Evolutionary conservation across 2,329 filamentous ascomycete species (phyloP).

Genomic region (Leptographium galeiforme): DNA sequence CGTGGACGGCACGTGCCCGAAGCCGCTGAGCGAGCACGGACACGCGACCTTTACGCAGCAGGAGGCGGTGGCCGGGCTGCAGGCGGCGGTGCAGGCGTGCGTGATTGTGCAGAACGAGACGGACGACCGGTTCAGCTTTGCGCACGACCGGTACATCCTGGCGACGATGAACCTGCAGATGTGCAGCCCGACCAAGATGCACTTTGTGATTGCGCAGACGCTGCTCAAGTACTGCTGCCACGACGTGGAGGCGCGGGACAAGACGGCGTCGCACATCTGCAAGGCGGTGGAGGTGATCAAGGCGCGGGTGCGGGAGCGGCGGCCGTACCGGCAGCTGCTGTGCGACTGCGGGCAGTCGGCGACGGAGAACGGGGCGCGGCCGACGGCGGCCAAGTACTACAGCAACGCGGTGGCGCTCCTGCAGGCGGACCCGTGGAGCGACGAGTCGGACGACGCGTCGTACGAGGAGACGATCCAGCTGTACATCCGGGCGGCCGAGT

Average conservation of each 20-base stretch:
- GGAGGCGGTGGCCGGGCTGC: slow-evolving; percentile 65
- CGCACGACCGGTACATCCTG: slow-evolving; percentile 75
- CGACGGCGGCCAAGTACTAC: slow-evolving; percentile 74
- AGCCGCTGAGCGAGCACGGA: slow-evolving; percentile 16
- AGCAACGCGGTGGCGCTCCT: slow-evolving; percentile 64
- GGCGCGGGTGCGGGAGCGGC: slow-evolving; percentile 42
- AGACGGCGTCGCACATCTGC: slow-evolving; percentile 69
- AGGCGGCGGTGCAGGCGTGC: slow-evolving; percentile 66
- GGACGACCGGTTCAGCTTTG: slow-evolving; percentile 78
- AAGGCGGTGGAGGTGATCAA: slow-evolving; percentile 65
- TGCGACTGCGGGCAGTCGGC: slow-evolving; percentile 68
- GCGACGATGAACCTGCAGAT: slow-evolving; percentile 59
- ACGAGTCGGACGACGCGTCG: slow-evolving; percentile 54
- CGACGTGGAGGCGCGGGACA: slow-evolving; percentile 53
- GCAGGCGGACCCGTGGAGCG: slow-evolving; percentile 66
- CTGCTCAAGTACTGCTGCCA: slow-evolving; percentile 57
- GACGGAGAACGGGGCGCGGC: slow-evolving; percentile 68
- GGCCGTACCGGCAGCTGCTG: slow-evolving; percentile 60
- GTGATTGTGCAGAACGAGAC: slow-evolving; percentile 70
- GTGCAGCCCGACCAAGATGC: slow-evolving; percentile 64
- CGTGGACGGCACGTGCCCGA: slow-evolving; percentile 25
- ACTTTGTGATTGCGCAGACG: slow-evolving; percentile 74
- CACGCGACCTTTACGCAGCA: slow-evolving; percentile 45
- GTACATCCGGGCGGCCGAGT: slow-evolving; percentile 68
- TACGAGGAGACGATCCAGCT: slow-evolving; percentile 79